Conservation (phyloP, 2,329 filamentous ascomycete species). For the Paracorniculantispora psalliotae region DNA sequence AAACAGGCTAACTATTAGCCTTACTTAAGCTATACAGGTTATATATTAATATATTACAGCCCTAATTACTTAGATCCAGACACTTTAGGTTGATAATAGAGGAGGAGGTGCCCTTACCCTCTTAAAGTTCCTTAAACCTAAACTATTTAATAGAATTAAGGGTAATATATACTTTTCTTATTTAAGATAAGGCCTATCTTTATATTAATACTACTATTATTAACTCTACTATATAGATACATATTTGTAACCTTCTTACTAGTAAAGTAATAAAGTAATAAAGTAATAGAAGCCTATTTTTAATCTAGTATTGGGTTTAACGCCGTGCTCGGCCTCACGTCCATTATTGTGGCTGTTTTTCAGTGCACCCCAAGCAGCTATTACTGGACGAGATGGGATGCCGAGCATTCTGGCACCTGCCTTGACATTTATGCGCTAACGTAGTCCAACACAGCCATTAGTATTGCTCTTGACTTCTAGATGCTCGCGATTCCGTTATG, state of each 20-base stretch:
- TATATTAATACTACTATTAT: not conserved
- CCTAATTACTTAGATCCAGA: not conserved
- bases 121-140: not conserved
- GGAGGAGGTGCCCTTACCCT: not conserved
- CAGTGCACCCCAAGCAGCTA: constrained; percentile 41
- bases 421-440: constrained; percentile 38
- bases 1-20: not conserved
- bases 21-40: not conserved
- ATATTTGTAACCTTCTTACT: not conserved
- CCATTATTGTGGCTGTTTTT: too few species aligned
- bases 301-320: too few species aligned
- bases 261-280: not conserved
- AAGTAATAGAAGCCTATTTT: not conserved
- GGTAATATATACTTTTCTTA: not conserved
- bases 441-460: constrained; percentile 42
- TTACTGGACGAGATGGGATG: constrained; percentile 45
- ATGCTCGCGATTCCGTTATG: constrained; percentile 41
- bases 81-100: not conserved
- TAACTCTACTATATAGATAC: not conserved
- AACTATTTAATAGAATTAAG: not conserved
- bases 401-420: constrained; percentile 37
- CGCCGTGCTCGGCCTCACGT: too few species aligned
- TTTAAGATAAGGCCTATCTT: not conserved
- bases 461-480: constrained; percentile 41
- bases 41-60: not conserved